A percentile compares a stretch with the other conserved stretches of the same genome.
These are phyloP conservation scores for Helotiales sp. DNA, from an alignment of 2,329 filamentous ascomycete species.

Conservation along the genomic window DNA sequence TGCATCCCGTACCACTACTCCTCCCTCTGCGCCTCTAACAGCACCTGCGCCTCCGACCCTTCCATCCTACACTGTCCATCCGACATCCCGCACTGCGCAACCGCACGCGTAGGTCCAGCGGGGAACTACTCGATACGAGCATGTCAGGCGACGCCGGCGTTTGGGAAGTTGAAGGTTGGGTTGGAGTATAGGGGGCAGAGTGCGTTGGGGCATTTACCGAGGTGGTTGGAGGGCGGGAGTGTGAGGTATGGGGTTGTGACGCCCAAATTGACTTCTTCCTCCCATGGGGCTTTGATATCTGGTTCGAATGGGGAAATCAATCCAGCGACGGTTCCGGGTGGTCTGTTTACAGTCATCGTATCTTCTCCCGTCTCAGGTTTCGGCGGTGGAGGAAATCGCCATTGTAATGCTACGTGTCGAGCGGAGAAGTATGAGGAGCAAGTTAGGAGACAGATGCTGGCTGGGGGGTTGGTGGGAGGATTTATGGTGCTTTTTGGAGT, in stretches of 20 bases:
- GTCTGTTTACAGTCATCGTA: neutral
- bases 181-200: neutral
- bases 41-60: neutral
- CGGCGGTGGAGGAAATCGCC: neutral
- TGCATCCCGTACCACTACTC: neutral
- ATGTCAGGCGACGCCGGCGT: neutral
- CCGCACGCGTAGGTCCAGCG: neutral
- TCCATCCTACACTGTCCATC: neutral
- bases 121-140: neutral
- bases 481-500: slow-evolving; percentile 5
- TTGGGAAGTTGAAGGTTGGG: neutral
- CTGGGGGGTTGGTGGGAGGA: slow-evolving; percentile 15
- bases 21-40: neutral
- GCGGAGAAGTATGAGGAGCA: neutral
- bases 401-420: neutral
- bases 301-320: neutral
- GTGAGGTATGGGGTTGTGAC: neutral
- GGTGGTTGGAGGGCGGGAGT: neutral
- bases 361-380: neutral
- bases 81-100: neutral
- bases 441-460: slow-evolving; percentile 13
- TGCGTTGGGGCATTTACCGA: neutral
- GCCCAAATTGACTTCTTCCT: neutral
- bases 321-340: neutral
- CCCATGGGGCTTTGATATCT: neutral